Evolutionary conservation across 371 early-diverging fungal genomes (phyloP).

Genomic region (Parasitella parasitica): DNA sequence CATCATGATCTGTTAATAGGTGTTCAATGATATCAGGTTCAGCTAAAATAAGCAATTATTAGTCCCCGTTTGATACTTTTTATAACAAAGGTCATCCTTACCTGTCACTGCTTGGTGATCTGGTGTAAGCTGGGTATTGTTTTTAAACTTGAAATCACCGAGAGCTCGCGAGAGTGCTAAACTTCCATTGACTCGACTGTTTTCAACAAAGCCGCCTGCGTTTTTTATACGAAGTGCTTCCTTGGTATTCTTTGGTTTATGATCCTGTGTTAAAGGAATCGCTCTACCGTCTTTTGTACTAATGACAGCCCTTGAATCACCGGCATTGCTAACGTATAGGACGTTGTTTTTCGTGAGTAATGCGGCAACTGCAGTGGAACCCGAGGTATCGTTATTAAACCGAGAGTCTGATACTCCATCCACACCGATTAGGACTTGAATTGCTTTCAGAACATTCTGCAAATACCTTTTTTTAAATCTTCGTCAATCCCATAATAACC

Average conservation of each 20-base stretch:
- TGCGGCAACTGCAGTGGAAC: constrained; percentile 86
- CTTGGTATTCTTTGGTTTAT: constrained; percentile 80
- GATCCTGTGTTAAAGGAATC: constrained; percentile 78
- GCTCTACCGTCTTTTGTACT: constrained; percentile 67
- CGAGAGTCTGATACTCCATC: too few relatives aligned
- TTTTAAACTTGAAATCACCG: constrained; percentile 94
- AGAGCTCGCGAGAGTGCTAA: constrained; percentile 91
- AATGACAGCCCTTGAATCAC: constrained; percentile 90
- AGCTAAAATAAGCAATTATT: constrained; percentile 38
- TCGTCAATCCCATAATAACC: constrained; percentile 82
- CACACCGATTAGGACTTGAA: too few relatives aligned
- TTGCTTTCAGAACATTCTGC: too few relatives aligned
- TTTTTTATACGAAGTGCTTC: constrained; percentile 77
- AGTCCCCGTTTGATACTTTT: too few relatives aligned
- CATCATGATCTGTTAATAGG: constrained; percentile 68
- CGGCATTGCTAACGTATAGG: constrained; percentile 76
- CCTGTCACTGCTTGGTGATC: constrained; percentile 90
- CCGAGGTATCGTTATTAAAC: constrained; percentile 71
- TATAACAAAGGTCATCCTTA: too few relatives aligned
- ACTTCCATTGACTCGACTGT: constrained; percentile 94
- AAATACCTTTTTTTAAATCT: constrained; percentile 66
- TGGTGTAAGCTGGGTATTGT: constrained; percentile 64
- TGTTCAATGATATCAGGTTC: constrained; percentile 76
- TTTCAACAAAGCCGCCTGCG: constrained; percentile 93
- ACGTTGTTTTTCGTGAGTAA: constrained; percentile 65